Base-by-base conservation (phyloP, 768 basidiomycete species). In the Boletus insuetus region DNA sequence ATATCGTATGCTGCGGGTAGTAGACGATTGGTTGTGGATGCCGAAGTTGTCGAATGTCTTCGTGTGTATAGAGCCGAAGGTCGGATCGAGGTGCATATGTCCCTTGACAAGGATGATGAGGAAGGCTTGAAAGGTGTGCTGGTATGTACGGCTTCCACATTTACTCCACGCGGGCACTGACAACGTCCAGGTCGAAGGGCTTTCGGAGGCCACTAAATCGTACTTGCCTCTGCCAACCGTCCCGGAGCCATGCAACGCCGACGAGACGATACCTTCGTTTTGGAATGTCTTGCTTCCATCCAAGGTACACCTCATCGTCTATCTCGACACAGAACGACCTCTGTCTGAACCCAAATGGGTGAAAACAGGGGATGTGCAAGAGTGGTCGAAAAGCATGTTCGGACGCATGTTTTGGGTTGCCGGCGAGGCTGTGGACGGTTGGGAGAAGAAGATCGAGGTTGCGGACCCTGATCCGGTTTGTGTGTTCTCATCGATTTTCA, bases 281-380 rank as follows among this genome's bases (percentile, higher is more conserved):
- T 77, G 78, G 47, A 82, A 81, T 64, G 74, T 75, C 9, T 60
- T 60, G 24, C 68, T 80, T 19, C 84, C 88, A 26, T 72, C 79
- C 22, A 80, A 80, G 29, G 66, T 89, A 19, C 83, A 80, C n/a
- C 74, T 97, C 44, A 65, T 82, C 11, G 86, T 89, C 22, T 81
- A 93, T 73, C 81, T 98, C 58, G 96, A 99, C 70, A 90, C 83
- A 53, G 83, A 82, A 32, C 84, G 89, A 54, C 97, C 97, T 0
- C 74, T 98, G 34, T 94, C 94, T 16, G 94, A 98, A 69, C 94
- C 97, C 8, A 90, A 93, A 69, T 99, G 96, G 97, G 93, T 94
- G 37, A 92, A 94, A 71, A 87, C 89, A 9, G 96, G 96, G 31
- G 91, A 95, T 66, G 83, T 95, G 22, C 92, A 96, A 63, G 94